Conservation (phyloP, 2,329 filamentous ascomycete genomes). For the Ceratocystis ficicola region DNA sequence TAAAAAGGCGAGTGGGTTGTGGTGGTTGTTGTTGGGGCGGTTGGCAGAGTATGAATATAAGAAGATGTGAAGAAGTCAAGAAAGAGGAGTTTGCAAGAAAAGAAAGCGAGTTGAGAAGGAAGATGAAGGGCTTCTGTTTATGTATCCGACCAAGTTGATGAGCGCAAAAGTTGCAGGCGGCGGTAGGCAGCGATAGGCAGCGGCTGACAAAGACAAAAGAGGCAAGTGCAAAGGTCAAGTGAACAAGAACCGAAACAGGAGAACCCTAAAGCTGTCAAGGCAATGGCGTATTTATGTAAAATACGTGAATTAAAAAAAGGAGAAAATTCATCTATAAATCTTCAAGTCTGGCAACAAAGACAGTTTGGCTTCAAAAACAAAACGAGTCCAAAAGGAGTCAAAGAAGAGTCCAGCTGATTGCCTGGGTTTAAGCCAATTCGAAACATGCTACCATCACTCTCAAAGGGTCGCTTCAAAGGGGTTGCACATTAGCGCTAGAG, state of each 20-base stretch:
- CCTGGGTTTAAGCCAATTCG: not conserved
- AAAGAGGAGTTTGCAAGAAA: not conserved
- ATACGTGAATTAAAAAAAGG: not conserved
- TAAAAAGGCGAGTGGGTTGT: not conserved
- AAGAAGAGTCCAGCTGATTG: not conserved
- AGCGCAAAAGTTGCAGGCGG: not conserved
- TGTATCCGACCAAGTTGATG: not conserved
- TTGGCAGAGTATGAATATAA: not conserved
- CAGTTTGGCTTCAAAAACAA: not conserved
- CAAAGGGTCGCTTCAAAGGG: not conserved
- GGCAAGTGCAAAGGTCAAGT: not conserved
- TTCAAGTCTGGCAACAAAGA: not conserved
- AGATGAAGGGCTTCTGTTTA: not conserved
- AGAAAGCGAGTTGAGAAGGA: not conserved
- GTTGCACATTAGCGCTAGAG: not conserved
- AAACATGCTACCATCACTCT: not conserved
- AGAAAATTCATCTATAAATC: not conserved
- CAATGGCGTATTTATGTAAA: not conserved
- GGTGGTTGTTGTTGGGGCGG: not conserved
- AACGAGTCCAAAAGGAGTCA: not conserved
- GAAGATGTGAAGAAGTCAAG: not conserved
- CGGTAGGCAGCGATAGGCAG: not conserved
- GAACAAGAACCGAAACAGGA: not conserved
- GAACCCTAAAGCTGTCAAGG: not conserved
- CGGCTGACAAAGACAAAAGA: constrained; percentile 5